Evolutionary conservation across 139 green algal species (phyloP).

Genomic region (Chlorella sp.): DNA sequence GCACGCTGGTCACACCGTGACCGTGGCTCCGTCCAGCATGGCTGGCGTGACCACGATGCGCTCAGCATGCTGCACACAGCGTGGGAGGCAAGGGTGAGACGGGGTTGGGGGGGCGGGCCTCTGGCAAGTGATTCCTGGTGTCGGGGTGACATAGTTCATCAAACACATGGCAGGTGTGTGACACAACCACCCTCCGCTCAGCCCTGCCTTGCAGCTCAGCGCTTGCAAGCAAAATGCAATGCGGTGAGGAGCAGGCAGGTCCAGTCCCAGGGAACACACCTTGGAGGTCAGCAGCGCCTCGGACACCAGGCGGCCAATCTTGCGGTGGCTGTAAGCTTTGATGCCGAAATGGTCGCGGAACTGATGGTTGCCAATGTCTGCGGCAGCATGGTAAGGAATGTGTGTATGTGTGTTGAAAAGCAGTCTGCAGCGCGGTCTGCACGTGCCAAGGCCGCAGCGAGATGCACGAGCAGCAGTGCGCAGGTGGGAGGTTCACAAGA

Average conservation of each 20-base stretch:
- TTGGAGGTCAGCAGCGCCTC: slow-evolving; percentile 4
- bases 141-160: too few species aligned
- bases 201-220: background rate
- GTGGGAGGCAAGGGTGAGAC: background rate
- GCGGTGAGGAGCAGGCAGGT: too few species aligned
- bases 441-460: too few species aligned
- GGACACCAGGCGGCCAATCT: background rate
- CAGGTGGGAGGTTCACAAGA: too few species aligned
- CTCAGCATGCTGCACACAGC: background rate
- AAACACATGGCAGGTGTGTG: too few species aligned
- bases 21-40: background rate
- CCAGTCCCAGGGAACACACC: background rate
- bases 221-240: too few species aligned
- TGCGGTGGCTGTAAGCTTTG: background rate
- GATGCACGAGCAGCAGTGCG: too few species aligned
- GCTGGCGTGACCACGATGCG: background rate
- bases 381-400: background rate
- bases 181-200: background rate
- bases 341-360: slow-evolving; percentile 1
- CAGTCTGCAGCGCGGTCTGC: too few species aligned
- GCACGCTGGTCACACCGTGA: background rate
- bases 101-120: background rate
- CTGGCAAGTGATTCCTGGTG: background rate
- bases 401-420: too few species aligned
- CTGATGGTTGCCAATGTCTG: slow-evolving; percentile 1